Evolutionary conservation across 225 moss, liverwort and hornwort species (phyloP).

Genomic region (Climacium dendroides): DNA sequence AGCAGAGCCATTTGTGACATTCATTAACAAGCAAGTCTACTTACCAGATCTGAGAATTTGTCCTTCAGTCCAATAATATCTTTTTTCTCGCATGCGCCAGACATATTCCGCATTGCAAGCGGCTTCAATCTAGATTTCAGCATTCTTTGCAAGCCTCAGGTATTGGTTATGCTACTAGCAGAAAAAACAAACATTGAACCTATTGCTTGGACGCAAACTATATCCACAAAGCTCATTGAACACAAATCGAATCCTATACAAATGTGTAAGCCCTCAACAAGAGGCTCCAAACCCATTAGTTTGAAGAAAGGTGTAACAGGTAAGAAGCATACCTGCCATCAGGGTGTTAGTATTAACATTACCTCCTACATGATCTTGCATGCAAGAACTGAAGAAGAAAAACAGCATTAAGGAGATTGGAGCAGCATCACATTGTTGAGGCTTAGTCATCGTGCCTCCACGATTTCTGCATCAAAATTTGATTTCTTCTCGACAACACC

Average conservation of each 20-base stretch:
- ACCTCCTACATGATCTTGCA: too few relatives aligned
- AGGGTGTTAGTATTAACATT: too few relatives aligned
- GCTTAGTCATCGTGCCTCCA: too few relatives aligned
- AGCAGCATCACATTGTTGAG: too few relatives aligned
- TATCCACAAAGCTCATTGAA: not conserved
- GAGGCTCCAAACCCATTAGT: not conserved
- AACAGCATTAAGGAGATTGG: too few relatives aligned
- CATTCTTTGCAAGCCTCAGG: not conserved
- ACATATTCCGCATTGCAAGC: not conserved
- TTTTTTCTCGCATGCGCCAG: not conserved
- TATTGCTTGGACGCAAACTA: not conserved
- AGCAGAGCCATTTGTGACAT: not conserved
- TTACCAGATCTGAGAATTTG: too few relatives aligned
- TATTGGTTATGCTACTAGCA: not conserved
- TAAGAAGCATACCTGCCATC: slow-evolving; percentile 35
- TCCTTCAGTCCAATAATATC: too few relatives aligned
- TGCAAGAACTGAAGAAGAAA: too few relatives aligned
- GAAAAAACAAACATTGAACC: not conserved
- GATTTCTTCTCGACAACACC: too few relatives aligned
- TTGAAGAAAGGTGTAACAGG: not conserved
- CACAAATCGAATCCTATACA: not conserved
- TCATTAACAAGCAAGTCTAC: slow-evolving; percentile 10
- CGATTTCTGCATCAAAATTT: too few relatives aligned
- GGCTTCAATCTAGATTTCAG: not conserved
- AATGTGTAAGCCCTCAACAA: not conserved